A percentile compares a stretch with the other conserved stretches of the same genome.
Conservation (phyloP, 345 rosid genomes). For the Draba incana region DNA sequence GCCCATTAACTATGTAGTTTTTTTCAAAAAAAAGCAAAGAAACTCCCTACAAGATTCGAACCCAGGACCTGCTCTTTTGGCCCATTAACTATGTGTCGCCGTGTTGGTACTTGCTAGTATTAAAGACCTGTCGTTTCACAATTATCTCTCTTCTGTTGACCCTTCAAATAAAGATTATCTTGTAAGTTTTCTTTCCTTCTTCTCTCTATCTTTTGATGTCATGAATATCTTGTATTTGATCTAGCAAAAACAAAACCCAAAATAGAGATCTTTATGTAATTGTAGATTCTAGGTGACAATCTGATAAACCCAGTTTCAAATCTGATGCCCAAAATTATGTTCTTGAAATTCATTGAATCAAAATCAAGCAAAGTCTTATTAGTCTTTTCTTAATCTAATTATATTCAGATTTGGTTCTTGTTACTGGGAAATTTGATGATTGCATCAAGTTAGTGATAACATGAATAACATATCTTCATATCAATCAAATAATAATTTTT, state of each 20-base stretch:
- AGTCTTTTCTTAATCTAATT: neutral
- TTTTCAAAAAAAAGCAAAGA: no score
- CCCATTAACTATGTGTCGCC: no score
- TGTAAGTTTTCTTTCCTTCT: no score
- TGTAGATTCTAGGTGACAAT: neutral
- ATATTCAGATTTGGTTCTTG: neutral
- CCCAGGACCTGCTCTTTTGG: no score
- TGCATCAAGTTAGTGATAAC: neutral
- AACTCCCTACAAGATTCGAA: no score
- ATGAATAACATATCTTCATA: no score
- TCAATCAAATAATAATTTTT: neutral
- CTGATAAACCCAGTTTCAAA: neutral
- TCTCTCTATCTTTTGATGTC: neutral
- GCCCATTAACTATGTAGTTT: no score
- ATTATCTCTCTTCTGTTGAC: no score
- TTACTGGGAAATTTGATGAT: neutral
- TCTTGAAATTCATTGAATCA: constrained; percentile 2
- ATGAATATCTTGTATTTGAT: neutral
- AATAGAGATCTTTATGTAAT: neutral
- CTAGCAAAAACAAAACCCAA: neutral
- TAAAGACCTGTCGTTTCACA: no score
- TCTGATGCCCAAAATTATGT: neutral
- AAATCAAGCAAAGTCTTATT: constrained; percentile 2
- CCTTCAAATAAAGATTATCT: no score
- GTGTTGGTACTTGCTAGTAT: no score